Conservation (phyloP, 768 basidiomycete genomes). For the Mycena latifolia region DNA sequence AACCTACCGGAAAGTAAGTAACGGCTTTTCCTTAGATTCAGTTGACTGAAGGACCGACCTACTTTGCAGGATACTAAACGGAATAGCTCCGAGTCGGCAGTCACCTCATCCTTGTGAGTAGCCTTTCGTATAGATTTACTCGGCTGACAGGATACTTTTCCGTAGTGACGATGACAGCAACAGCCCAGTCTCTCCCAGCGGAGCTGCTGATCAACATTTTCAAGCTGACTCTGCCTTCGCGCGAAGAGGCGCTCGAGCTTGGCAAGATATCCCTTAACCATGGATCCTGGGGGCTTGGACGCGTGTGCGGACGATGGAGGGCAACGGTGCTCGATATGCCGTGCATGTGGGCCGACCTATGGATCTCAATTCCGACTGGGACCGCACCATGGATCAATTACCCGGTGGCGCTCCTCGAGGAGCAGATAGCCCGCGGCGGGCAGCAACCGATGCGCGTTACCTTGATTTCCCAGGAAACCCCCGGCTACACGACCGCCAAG, state of each 20-base stretch:
- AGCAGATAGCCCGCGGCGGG: too few species aligned
- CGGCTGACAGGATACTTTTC: too few species aligned
- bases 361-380: neutral
- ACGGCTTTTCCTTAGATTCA: too few species aligned
- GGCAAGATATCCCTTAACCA: neutral
- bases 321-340: constrained; percentile 6
- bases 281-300: constrained; percentile 1
- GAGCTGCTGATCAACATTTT: constrained; percentile 13
- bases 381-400: too few species aligned
- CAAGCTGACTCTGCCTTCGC: constrained; percentile 1
- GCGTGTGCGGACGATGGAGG: constrained; percentile 23
- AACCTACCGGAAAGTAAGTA: too few species aligned
- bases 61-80: too few species aligned
- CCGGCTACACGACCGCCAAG: constrained; percentile 9
- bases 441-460: too few species aligned
- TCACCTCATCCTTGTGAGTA: too few species aligned
- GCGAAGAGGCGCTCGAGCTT: constrained; percentile 7
- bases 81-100: too few species aligned
- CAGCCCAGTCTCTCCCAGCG: neutral
- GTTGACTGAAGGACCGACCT: too few species aligned
- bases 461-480: neutral
- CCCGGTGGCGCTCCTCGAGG: neutral
- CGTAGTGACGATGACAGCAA: neutral
- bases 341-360: constrained; percentile 9
- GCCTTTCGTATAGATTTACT: too few species aligned